Conservation (phyloP, 164 flowering plant species). For the Brasenia schreberi region DNA sequence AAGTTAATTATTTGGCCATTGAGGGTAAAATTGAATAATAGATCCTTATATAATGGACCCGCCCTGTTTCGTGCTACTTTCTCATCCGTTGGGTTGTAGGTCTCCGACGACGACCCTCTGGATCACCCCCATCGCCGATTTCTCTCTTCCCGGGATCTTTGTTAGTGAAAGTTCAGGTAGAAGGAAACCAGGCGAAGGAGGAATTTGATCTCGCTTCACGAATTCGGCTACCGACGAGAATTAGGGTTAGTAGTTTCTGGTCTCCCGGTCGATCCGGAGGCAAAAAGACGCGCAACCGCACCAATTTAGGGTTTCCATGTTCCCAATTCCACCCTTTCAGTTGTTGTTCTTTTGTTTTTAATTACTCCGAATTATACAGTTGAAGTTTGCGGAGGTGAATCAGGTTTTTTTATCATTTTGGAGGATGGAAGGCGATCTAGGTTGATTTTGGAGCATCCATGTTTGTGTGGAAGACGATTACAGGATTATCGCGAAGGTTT, state of each 20-base stretch:
- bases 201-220: neutral
- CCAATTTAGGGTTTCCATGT: neutral
- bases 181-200: too few relatives aligned
- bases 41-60: too few relatives aligned
- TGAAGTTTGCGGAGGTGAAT: too few relatives aligned
- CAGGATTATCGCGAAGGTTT: neutral
- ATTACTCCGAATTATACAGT: too few relatives aligned
- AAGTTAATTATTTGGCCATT: too few relatives aligned
- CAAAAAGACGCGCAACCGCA: neutral
- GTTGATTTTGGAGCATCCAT: neutral
- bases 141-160: neutral
- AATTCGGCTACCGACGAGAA: neutral
- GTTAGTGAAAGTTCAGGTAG: neutral
- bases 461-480: neutral
- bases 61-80: neutral
- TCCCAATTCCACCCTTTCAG: neutral
- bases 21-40: too few relatives aligned
- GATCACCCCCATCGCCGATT: conserved; percentile 1
- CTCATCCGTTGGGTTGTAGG: conserved; percentile 13
- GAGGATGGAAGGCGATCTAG: neutral
- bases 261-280: neutral
- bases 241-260: too few relatives aligned
- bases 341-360: neutral
- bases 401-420: too few relatives aligned
- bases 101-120: conserved; percentile 5